A percentile compares a stretch with the other conserved stretches of the same genome.
These are phyloP conservation scores for Volutella citrinella DNA, from an alignment of 2,329 filamentous ascomycete species.

Conservation along the genomic window DNA sequence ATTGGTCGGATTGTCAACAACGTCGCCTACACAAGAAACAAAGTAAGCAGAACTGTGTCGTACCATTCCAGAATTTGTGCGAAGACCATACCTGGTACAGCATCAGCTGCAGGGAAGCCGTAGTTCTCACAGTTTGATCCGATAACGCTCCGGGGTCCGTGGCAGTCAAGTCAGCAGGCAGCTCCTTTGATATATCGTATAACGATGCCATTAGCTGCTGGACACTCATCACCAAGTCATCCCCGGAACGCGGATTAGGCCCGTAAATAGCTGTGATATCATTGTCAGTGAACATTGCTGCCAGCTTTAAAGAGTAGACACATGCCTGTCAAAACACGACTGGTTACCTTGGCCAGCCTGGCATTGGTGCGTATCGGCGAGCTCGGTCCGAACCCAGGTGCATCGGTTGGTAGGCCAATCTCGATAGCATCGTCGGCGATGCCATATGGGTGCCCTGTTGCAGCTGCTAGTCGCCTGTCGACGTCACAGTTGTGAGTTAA, in stretches of 20 bases:
- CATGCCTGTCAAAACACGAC: constrained; percentile 24
- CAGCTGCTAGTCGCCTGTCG: constrained; percentile 19
- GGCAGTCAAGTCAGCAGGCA: constrained; percentile 22
- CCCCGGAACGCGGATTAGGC: constrained; percentile 26
- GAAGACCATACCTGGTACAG: constrained; percentile 25
- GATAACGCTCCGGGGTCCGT: constrained; percentile 19
- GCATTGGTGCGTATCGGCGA: constrained; percentile 28
- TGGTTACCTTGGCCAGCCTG: constrained; percentile 21
- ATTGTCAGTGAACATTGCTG: neutral
- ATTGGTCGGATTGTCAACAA: constrained; percentile 29
- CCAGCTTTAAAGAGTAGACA: accelerated
- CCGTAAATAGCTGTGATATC: constrained; percentile 28
- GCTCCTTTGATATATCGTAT: constrained; percentile 24
- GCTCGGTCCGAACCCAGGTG: constrained; percentile 26
- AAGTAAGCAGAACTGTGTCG: neutral
- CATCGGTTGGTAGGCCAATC: constrained; percentile 22
- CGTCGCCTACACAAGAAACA: constrained; percentile 23
- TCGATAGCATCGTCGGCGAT: constrained; percentile 24
- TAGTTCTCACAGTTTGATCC: constrained; percentile 29
- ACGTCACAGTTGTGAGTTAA: accelerated
- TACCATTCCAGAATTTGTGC: accelerated
- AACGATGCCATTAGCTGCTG: constrained; percentile 29
- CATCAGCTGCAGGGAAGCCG: constrained; percentile 31
- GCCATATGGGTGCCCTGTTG: constrained; percentile 23
- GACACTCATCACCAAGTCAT: constrained; percentile 28